These are phyloP conservation scores for Cyphellophora attinorum DNA, from an alignment of 2,329 filamentous ascomycete species.

Conservation along the genomic window DNA sequence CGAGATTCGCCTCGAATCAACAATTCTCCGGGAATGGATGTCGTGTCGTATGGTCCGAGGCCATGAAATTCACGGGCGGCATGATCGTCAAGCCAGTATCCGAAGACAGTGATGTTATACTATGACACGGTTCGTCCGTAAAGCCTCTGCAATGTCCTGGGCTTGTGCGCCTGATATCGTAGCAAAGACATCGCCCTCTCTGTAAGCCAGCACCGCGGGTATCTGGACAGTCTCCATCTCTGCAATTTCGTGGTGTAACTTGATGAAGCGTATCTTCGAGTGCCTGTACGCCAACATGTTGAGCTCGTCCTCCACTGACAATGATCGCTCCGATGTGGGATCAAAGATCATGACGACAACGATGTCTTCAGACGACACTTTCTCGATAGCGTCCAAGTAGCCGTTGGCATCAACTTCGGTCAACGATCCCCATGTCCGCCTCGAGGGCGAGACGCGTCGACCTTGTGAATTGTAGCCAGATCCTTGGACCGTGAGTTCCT, in stretches of 20 bases:
- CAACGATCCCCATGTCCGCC: slow-evolving; percentile 67
- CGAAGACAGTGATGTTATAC: no score
- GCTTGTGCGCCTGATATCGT: slow-evolving; percentile 70
- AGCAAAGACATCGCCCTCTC: slow-evolving; percentile 79
- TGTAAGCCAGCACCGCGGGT: slow-evolving; percentile 81
- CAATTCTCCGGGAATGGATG: no score
- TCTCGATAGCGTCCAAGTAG: slow-evolving; percentile 94
- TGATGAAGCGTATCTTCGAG: slow-evolving; percentile 72
- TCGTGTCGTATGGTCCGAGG: no score
- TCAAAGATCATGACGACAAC: slow-evolving; percentile 95
- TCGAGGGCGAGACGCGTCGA: slow-evolving; percentile 65
- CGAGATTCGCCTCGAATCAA: no score
- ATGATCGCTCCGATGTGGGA: slow-evolving; percentile 69
- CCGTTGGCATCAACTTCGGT: slow-evolving; percentile 80
- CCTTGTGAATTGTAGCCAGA: slow-evolving; percentile 7
- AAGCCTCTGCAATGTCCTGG: slow-evolving; percentile 45
- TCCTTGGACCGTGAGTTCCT: slow-evolving; percentile 47
- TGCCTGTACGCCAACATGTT: slow-evolving; percentile 63
- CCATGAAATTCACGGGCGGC: no score
- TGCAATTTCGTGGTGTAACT: slow-evolving; percentile 82
- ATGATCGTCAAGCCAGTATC: no score
- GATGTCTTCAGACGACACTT: slow-evolving; percentile 66
- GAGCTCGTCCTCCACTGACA: slow-evolving; percentile 69
- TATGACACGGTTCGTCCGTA: slow-evolving; percentile 41
- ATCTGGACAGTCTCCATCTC: slow-evolving; percentile 87